Evolutionary conservation across 2,329 filamentous ascomycete genomes (phyloP), one percentile per base, ranked within the genome.

Genomic region (Xylariaceae sp.): DNA sequence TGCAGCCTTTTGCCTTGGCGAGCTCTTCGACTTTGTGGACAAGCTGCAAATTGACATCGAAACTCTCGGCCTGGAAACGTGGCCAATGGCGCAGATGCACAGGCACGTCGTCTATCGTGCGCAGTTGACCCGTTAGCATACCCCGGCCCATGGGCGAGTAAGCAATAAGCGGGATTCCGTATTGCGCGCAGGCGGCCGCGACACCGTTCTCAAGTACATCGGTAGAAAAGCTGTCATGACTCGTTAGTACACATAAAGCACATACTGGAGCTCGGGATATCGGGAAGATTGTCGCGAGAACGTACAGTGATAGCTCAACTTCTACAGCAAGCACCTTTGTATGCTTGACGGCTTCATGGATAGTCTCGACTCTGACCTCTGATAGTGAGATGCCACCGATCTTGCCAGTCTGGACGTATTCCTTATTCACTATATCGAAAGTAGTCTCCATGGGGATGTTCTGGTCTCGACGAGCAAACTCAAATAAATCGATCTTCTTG

Each of bases 141-240:
- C 79, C 79, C 2, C 59, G 52, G 5, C 85, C 82, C 0, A 90
- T 70, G 1, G 87, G 86, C 36, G 83, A 84, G 66, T 89, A 91
- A 0, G 83, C 85, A 27, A 88, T 66, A 38, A 91, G 68, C 0
- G 85, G 82, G 48, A 92, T 88, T 37, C 73, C 68, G 37, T 85
- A 65, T 60, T 91, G 74, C 0, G 70, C 73, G 57, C 80, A 85
- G 0, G 77, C 73, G 44, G 50, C 58, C 6, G 59, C 59, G n/a
- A 64, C 56, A 14, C 62, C 61, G 40, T 64, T 60, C 10, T 57
- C 38, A 19, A 64, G 45, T 21, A 58, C 40, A 1, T 64, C 56
- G 12, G 54, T 54, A 14, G 47, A 40, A 46, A 61, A 58, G 7
- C 59, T 59, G 21, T 22, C 16, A 22, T 11, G 14, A 7, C 12